Base-by-base conservation (phyloP, 805 yeast species). In the Barnettozyma botsteinii region DNA sequence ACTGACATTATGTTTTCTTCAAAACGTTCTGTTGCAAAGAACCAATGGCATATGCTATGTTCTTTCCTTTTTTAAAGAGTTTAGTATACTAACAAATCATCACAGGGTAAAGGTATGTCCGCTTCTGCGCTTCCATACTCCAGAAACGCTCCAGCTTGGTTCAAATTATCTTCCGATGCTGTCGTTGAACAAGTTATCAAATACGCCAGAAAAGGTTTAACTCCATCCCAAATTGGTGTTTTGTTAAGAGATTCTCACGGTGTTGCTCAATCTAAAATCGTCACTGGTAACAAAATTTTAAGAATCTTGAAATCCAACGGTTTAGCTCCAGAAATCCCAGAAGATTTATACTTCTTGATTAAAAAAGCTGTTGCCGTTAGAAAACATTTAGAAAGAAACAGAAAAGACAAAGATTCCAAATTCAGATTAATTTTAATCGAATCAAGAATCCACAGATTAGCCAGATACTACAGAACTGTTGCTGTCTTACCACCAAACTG, bases 381-480 rank as follows among this genome's bases (percentile, higher is more conserved):
- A 88, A 93, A 93, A 86, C 99, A 93, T 77, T 84, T 93, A 70
- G 99, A 93, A 79, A 86, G 94, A 77, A 93, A 93, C 97, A 89
- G 99, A 86, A 93, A 93, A 84, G 99, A 93, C 79, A 91, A 93
- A 83, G 99, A 93, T 78, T 93, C 98, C 63, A 93, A 93, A 79
- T 93, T 93, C 95, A 87, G 99, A 84, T 87, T 93, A 69, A 93
- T 93, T 93, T 84, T 93, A 74, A 89, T 93, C 73, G 99, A 93
- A 80, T 91, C 98, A 57, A 89, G 99, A 88, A 93, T 93, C 79
- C 99, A 93, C 95, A 91, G 99, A 84, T 85, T 93, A 70, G 96
- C 98, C 62, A 86, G 99, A 80, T 93, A 93, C 94, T 93, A 93
- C 96, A 91, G 96, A 87, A 86, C 96, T 64, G 96, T 87, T 64